Base-by-base conservation (phyloP, 2,329 filamentous ascomycete species). In the Fusarium robinianum region DNA sequence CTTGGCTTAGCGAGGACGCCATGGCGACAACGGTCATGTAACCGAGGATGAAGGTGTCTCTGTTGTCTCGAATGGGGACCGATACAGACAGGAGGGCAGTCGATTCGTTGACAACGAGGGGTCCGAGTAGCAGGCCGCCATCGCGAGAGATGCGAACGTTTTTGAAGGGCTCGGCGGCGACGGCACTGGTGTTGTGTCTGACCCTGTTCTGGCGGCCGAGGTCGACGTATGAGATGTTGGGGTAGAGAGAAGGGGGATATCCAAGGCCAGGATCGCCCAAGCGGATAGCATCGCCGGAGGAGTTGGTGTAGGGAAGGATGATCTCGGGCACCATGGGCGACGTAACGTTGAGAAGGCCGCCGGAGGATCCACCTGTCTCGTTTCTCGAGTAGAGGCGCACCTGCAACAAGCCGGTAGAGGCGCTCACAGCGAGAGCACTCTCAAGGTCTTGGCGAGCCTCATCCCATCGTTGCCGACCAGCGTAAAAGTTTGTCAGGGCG, bases 21-120 rank as follows among this genome's bases (percentile, higher is more conserved):
- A 87, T 80, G 41, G 87, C 78, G n/a, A 95, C 74, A 3, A 92
- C 72, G 1, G 90, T 95, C 72, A 96, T 79, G 72, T 90, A 96
- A 2, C 89, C 91, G 5, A 96, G 74, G 1, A 92, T 79, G 50
- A 86, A 83, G 4, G 71, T 71, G 27, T 69, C 65, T 3, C 78
- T 77, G 2, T 76, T 75, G 63, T 86, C 83, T 47, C 88, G 78
- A 39, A 96, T 81, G 0, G 90, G 88, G 11, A 92, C 70, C 0
- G 90, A 95, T 46, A 95, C 73, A 3, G 90, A 96, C 9, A 95
- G 65, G 8, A 96, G 72, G 15, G 88, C 87, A 52, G 86, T 87
- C 0, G 82, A 81, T 30, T 79, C 71, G 63, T 95, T 94, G 51
- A 94, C 68, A 16, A 80, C 73, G 44, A 88, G 74, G 0, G 90